Percentiles rank a stretch among this genome's conserved stretches.
Evolutionary conservation across 352 stramenopile species (phyloP).

Genomic region (Globisporangium uncinulatum): DNA sequence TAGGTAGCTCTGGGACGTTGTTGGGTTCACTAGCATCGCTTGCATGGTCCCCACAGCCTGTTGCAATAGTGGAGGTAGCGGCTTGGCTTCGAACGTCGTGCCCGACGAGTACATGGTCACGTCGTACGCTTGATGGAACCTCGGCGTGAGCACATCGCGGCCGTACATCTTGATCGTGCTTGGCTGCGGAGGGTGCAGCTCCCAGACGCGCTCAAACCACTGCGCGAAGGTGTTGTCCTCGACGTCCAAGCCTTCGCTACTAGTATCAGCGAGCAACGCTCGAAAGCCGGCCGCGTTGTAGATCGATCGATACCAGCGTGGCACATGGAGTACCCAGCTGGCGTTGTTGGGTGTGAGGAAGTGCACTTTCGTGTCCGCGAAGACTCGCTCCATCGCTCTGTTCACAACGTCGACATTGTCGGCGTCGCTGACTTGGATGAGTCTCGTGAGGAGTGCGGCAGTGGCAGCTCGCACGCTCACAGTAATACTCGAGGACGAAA

Average conservation of each 20-base stretch:
- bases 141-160: slow-evolving; percentile 45
- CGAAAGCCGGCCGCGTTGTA: not conserved
- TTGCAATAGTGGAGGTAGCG: slow-evolving; percentile 30
- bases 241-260: not conserved
- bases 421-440: not conserved
- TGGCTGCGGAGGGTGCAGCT: slow-evolving; percentile 26
- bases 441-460: not conserved
- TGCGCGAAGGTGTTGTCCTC: not conserved
- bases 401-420: not conserved
- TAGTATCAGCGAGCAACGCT: not conserved
- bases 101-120: slow-evolving; percentile 40
- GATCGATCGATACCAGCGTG: slow-evolving; percentile 41
- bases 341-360: slow-evolving; percentile 20
- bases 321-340: slow-evolving; percentile 60
- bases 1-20: slow-evolving; percentile 17
- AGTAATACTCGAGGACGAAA: not conserved
- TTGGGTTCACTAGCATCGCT: slow-evolving; percentile 29
- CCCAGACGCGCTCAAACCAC: slow-evolving; percentile 43
- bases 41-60: slow-evolving; percentile 40
- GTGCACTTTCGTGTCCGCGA: slow-evolving; percentile 8
- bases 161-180: slow-evolving; percentile 70
- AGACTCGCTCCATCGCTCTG: not conserved
- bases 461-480: not conserved
- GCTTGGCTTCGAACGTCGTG: slow-evolving; percentile 40
- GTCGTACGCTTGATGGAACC: slow-evolving; percentile 66